A percentile compares a stretch with the other conserved stretches of the same genome.
Conservation (phyloP, 805 yeast species). For the Wickerhamomyces hampshirensis region DNA sequence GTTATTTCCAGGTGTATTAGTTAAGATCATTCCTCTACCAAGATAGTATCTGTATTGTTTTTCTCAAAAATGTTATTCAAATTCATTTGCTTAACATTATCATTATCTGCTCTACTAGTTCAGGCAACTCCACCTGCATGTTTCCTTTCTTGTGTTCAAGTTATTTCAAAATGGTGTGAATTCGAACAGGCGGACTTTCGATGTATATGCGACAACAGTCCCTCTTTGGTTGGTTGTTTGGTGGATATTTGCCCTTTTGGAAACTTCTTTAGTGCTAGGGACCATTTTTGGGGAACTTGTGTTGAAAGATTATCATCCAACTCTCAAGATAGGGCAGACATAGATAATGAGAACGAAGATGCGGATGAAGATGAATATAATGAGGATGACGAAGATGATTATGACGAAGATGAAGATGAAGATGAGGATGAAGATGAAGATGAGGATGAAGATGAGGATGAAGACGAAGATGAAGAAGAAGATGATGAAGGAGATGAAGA, state of each 20-base stretch:
- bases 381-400: conserved; percentile 8
- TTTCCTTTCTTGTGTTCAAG: conserved; percentile 38
- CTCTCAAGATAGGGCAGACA: conserved; percentile 4
- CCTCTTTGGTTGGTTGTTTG: conserved; percentile 38
- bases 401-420: conserved; percentile 11
- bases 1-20: no score
- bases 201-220: conserved; percentile 36
- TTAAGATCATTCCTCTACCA: no score
- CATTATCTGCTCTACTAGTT: background rate
- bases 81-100: no score
- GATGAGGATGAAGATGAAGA: conserved; percentile 20
- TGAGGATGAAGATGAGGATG: conserved; percentile 1
- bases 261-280: conserved; percentile 37
- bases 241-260: conserved; percentile 43
- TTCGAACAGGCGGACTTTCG: conserved; percentile 30
- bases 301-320: conserved; percentile 18
- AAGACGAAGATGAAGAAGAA: conserved; percentile 18
- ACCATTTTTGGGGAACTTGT: conserved; percentile 46
- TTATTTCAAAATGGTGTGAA: conserved; percentile 32
- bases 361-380: conserved; percentile 7
- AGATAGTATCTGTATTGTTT: no score
- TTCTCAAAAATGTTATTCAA: no score
- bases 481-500: background rate
- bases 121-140: conserved; percentile 49
- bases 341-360: conserved; percentile 3